Conservation (phyloP, 805 yeast genomes). For the Kodamaea nitidulidarum region DNA sequence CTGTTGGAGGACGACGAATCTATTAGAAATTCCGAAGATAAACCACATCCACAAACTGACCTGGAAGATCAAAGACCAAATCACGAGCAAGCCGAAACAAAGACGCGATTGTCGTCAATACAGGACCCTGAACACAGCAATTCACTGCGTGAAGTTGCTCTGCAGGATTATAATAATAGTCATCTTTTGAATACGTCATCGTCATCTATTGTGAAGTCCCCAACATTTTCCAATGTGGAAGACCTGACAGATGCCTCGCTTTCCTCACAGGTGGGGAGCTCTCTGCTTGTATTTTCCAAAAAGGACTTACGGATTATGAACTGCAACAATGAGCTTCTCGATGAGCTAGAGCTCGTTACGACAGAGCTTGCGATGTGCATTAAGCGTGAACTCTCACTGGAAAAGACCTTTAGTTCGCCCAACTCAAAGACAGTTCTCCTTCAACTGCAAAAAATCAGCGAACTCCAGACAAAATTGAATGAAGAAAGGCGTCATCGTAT, state of each 20-base stretch:
- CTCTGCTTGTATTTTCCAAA: slow-evolving; percentile 36
- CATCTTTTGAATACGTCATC: background rate
- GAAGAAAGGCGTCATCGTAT: slow-evolving; percentile 64
- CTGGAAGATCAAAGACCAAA: background rate
- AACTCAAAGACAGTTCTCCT: slow-evolving; percentile 28
- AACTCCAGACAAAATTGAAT: slow-evolving; percentile 53
- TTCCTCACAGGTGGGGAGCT: background rate
- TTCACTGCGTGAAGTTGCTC: background rate
- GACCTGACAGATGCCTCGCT: background rate
- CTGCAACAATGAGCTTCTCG: slow-evolving; percentile 54
- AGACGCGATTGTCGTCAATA: no score
- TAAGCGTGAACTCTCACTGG: slow-evolving; percentile 62
- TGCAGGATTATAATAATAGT: background rate
- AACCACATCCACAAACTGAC: background rate
- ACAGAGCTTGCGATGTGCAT: slow-evolving; percentile 71
- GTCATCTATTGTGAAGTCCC: background rate
- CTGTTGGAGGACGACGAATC: no score
- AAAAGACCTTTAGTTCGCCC: slow-evolving; percentile 33
- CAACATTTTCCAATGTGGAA: background rate
- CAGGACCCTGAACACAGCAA: no score
- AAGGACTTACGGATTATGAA: slow-evolving; percentile 61
- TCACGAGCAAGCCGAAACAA: background rate
- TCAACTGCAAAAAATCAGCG: slow-evolving; percentile 38
- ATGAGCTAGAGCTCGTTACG: slow-evolving; percentile 65
- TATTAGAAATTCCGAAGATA: no score